Conservation (phyloP, 2,329 filamentous ascomycete genomes). For the Chaetomium sp. region DNA sequence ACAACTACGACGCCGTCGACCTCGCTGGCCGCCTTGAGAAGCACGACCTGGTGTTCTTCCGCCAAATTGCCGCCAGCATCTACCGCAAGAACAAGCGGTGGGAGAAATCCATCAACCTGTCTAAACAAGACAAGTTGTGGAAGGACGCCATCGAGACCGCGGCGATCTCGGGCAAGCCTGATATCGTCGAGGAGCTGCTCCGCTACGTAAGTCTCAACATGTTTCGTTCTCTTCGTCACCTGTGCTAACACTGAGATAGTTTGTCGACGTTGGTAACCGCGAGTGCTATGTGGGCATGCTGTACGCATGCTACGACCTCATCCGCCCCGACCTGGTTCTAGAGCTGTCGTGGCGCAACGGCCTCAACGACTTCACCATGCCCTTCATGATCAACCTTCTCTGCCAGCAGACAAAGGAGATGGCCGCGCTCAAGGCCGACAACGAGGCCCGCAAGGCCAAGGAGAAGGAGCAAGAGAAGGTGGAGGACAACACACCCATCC, state of each 20-base stretch:
- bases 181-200: conserved; percentile 91
- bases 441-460: conserved; percentile 54
- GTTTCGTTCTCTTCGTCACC: background rate
- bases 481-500: conserved; percentile 88
- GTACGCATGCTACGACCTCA: conserved; percentile 96
- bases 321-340: conserved; percentile 85
- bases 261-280: conserved; percentile 96
- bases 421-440: conserved; percentile 82
- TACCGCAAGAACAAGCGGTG: conserved; percentile 99
- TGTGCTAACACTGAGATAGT: conserved; percentile 51
- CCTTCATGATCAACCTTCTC: conserved; percentile 99
- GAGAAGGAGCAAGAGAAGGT: conserved; percentile 58
- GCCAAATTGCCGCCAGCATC: conserved; percentile 95
- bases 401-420: conserved; percentile 85
- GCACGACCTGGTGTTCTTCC: conserved; percentile 98
- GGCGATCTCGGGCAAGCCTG: conserved; percentile 80
- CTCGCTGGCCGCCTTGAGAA: conserved; percentile 90
- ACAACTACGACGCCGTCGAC: conserved; percentile 96
- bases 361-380: conserved; percentile 96
- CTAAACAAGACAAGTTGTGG: conserved; percentile 98
- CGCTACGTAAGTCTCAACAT: conserved; percentile 73
- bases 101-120: conserved; percentile 97
- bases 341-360: conserved; percentile 97
- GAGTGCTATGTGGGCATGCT: conserved; percentile 99
- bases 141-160: conserved; percentile 99